Percentiles rank a stretch among this genome's conserved stretches.
These are phyloP conservation scores for Arabidopsis suecica DNA, from an alignment of 345 rosid genomes.

Conservation along the genomic window DNA sequence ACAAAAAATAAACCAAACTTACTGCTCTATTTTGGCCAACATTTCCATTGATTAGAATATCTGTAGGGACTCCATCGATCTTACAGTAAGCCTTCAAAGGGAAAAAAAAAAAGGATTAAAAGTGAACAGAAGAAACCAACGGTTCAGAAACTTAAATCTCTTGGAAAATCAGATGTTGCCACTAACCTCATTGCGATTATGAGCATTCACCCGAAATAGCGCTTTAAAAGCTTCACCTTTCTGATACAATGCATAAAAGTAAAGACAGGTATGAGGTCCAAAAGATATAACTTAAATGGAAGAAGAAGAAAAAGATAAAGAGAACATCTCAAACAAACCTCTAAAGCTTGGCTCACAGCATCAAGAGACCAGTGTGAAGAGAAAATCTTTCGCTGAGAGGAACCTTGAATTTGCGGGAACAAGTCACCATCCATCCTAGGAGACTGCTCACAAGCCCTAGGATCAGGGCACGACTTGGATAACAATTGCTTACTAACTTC, in stretches of 20 bases:
- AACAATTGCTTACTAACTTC: constrained; percentile 43
- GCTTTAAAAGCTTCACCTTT: constrained; percentile 78
- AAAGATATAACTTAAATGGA: neutral
- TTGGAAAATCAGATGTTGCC: constrained; percentile 19
- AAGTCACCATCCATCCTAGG: constrained; percentile 40
- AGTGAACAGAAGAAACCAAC: constrained; percentile 19
- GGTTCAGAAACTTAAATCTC: neutral
- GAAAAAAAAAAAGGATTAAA: neutral
- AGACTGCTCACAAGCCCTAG: constrained; percentile 48
- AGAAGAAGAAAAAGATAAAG: neutral
- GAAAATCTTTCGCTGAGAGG: constrained; percentile 50
- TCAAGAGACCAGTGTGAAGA: constrained; percentile 64
- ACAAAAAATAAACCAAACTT: constrained; percentile 45
- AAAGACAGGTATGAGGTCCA: constrained; percentile 10
- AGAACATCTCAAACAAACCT: constrained; percentile 57
- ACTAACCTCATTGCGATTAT: constrained; percentile 81
- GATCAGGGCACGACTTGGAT: constrained; percentile 59
- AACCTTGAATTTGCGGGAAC: constrained; percentile 43
- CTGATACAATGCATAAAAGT: constrained; percentile 51
- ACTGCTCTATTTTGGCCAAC: constrained; percentile 90
- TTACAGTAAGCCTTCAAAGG: constrained; percentile 84
- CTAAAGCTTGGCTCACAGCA: constrained; percentile 61
- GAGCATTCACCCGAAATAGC: constrained; percentile 77
- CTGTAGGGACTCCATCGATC: constrained; percentile 83
- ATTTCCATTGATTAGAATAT: constrained; percentile 74